Evolutionary conservation across 2,329 filamentous ascomycete genomes (phyloP).

Genomic region (Talaromyces sp.): DNA sequence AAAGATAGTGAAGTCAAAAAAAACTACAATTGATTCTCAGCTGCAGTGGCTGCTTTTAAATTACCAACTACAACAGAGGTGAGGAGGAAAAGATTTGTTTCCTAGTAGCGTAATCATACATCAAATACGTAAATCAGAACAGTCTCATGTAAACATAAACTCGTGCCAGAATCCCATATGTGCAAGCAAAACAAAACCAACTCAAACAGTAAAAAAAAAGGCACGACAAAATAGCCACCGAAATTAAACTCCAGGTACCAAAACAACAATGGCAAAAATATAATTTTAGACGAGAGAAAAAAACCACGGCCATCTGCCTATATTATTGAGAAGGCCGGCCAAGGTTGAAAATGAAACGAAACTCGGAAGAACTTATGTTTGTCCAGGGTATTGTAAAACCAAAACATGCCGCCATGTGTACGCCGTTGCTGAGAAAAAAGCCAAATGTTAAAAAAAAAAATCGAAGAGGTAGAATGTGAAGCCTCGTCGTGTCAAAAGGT

Average conservation of each 20-base stretch:
- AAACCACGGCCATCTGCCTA: neutral
- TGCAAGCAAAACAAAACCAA: neutral
- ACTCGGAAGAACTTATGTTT: slow-evolving; percentile 4
- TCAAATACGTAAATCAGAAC: neutral
- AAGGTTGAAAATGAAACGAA: neutral
- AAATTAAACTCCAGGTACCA: neutral
- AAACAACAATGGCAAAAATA: neutral
- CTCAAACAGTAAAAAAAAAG: neutral
- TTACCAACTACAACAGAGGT: neutral
- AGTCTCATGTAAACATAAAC: slow-evolving; percentile 1
- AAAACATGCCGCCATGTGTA: slow-evolving; percentile 4
- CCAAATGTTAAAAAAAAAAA: neutral
- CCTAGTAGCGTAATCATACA: neutral
- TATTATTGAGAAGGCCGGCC: neutral
- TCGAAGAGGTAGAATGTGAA: neutral
- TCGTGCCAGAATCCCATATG: neutral
- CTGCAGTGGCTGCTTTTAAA: neutral
- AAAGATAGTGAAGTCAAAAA: neutral
- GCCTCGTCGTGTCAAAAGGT: neutral
- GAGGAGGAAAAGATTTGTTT: neutral
- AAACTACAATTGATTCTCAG: neutral
- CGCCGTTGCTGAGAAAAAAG: slow-evolving; percentile 5
- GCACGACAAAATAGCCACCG: neutral
- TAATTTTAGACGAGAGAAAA: neutral
- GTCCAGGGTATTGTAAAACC: slow-evolving; percentile 10